Base-by-base conservation (phyloP, 805 yeast genomes). In the Candida ulmi region DNA sequence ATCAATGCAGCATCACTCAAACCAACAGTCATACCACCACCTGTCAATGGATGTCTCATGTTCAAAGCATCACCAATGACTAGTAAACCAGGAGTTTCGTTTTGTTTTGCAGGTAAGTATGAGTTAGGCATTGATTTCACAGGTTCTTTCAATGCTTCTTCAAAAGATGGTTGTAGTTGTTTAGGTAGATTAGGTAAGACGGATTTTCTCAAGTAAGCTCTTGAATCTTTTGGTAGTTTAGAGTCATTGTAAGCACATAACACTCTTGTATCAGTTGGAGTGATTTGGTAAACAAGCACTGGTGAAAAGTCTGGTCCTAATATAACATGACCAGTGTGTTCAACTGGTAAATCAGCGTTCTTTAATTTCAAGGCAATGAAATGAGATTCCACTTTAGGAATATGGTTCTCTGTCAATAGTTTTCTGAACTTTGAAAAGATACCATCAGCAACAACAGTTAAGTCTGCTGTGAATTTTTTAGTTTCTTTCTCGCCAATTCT, bases 11-110 rank as follows among this genome's bases (percentile, higher is more conserved):
- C 85, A 61, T 93, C 99, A 57, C 80, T 85, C 44, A 93, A 68
- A 2, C 96, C 97, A 32, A 93, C 99, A 19, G 98, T 88, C 99
- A 93, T 93, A 45, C 99, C 99, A 47, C 99, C 99, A 38, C 99
- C 99, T 1, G 98, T 93, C 45, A 93, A 74, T 21, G 99, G 99
- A 60, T 93, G 99, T 60, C 99, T 76, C 97, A 93, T 93, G 61
- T 93, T 93, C 51, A 90, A 71, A 2, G 99, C 86, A 60, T 93
- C 99, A 36, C 99, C 99, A 27, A 93, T 58, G 49, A 91, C 72
- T 28, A 93, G 69, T 35, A 88, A 66, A 11, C 99, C 99, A 11
- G 79, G 80, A 32, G 76, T 70, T 24, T 68, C 68, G 57, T 88
- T 90, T 37, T 71, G 69, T 41, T 76, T 70, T 1, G 97, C 97